phyloP scores from a whole-genome alignment of 2,329 filamentous ascomycete species.

The Aspergillus viridinutans region DNA sequence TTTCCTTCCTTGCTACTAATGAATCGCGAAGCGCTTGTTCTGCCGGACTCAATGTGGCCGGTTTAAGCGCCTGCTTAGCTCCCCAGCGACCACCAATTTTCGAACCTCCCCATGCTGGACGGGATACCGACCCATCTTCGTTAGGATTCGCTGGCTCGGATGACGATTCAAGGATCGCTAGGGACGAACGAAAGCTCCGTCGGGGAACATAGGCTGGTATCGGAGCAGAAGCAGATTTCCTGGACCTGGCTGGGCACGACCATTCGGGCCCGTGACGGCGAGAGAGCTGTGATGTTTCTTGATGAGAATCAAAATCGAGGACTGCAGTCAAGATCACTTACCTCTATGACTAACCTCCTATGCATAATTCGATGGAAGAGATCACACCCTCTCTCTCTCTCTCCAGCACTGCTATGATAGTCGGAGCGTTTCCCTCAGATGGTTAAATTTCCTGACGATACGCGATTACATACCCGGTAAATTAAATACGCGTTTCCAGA shows the following conservation, averaged over 20 bases:
- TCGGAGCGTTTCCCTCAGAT: constrained; percentile 14
- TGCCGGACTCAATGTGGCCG: constrained; percentile 26
- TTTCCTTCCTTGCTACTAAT: constrained; percentile 15
- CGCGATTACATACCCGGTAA: not conserved
- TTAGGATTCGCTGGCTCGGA: constrained; percentile 23
- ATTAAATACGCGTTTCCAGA: constrained; percentile 4
- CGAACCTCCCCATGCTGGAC: constrained; percentile 9
- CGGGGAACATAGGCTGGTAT: constrained; percentile 18
- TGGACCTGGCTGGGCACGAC: constrained; percentile 30
- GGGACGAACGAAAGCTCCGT: constrained; percentile 34
- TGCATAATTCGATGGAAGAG: constrained; percentile 26
- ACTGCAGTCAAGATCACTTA: constrained; percentile 10
- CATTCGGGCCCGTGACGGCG: constrained; percentile 38
- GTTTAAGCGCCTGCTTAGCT: constrained; percentile 12
- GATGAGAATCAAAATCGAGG: not conserved
- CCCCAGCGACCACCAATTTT: constrained; percentile 29
- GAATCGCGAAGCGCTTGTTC: constrained; percentile 30
- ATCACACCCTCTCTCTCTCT: not conserved
- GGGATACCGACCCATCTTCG: constrained; percentile 14
- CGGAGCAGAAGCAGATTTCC: constrained; percentile 17
- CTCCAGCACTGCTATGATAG: constrained; percentile 11
- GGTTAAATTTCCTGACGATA: constrained; percentile 10
- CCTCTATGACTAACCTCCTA: constrained; percentile 30
- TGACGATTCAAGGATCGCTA: constrained; percentile 23
- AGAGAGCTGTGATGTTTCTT: constrained; percentile 25